phyloP scores from a whole-genome alignment of 2,329 filamentous ascomycete genomes.

The Elsinoe necatrix region DNA sequence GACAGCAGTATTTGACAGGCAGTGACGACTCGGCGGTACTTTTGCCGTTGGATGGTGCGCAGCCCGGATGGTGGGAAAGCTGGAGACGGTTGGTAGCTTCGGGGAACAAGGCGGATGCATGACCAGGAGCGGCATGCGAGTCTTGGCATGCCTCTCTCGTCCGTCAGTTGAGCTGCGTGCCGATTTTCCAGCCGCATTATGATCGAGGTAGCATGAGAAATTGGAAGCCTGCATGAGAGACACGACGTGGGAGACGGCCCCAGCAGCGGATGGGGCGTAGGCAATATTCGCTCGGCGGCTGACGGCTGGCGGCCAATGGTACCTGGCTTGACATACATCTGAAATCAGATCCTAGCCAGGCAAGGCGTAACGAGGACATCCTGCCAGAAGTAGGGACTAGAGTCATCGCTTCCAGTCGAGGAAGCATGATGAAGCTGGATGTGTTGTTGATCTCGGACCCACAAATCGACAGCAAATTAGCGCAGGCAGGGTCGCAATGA shows the following conservation, averaged over 20 bases:
- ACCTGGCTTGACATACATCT: not conserved
- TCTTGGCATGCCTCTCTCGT: not conserved
- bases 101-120: not conserved
- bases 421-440: not conserved
- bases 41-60: not conserved
- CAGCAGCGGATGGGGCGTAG: not conserved
- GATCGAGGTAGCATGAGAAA: not conserved
- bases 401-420: not conserved
- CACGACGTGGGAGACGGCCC: not conserved
- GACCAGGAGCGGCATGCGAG: not conserved
- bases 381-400: not conserved
- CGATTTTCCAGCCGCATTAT: not conserved
- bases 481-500: not conserved
- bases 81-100: not conserved
- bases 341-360: not conserved
- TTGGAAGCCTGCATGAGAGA: not conserved
- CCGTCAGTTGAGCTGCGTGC: not conserved
- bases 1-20: not conserved
- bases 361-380: not conserved
- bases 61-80: not conserved
- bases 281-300: not conserved
- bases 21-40: not conserved
- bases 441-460: not conserved
- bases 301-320: not conserved
- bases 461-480: conserved; percentile 1